These are phyloP conservation scores for Neonectria hederae DNA, from an alignment of 2,329 filamentous ascomycete genomes.

Conservation along the genomic window DNA sequence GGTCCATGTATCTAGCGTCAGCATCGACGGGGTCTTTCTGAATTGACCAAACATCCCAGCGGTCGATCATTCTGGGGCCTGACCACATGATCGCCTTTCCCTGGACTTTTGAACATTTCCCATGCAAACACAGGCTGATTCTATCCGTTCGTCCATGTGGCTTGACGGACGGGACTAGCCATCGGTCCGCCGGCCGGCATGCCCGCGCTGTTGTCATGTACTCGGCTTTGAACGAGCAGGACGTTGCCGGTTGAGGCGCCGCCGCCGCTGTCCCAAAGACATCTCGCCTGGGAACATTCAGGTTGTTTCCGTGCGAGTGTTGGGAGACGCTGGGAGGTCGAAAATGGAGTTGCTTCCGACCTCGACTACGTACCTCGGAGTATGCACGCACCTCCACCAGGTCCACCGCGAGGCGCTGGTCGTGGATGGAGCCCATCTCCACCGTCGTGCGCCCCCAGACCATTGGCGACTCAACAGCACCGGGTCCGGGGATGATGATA, in stretches of 20 bases:
- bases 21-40: not conserved
- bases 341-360: not conserved
- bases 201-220: not conserved
- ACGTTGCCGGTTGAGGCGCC: not conserved
- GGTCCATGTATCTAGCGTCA: not conserved
- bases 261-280: not conserved
- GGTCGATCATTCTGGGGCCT: conserved; percentile 31
- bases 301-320: not conserved
- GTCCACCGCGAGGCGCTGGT: not conserved
- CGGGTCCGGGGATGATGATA: not conserved
- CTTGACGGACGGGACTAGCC: conserved; percentile 27
- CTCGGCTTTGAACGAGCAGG: not conserved
- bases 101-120: not conserved
- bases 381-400: not conserved
- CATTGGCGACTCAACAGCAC: not conserved
- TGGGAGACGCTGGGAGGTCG: not conserved
- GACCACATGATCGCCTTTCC: not conserved
- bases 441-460: not conserved
- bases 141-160: conserved; percentile 27
- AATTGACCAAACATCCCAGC: conserved; percentile 18
- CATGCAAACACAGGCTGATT: conserved; percentile 6
- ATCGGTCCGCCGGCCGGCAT: conserved; percentile 11
- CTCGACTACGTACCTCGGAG: not conserved
- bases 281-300: not conserved
- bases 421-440: not conserved